Evolutionary conservation across 768 basidiomycete species (phyloP), one percentile per base, ranked within the genome.

Genomic region (Suillus occidentalis): DNA sequence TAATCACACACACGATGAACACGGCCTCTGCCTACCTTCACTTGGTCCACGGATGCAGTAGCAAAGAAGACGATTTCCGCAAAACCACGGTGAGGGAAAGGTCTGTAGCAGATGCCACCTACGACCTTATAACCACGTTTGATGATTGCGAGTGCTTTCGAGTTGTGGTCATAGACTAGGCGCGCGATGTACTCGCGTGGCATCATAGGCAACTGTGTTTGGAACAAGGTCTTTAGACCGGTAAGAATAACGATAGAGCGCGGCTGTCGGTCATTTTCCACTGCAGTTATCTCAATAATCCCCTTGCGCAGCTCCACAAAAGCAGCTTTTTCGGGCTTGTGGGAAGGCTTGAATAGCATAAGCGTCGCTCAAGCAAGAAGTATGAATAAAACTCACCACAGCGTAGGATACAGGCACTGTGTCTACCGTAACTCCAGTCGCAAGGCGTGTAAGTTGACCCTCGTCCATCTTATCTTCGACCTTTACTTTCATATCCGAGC

Each of bases 21-120:
- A 66, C 5, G 16, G 20, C 14, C 45, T 52, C 31, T 42, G 70
- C 81, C 58, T 73, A 97, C 96, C 87, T 97, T 98, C 77, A 96
- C 94, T 82, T 99, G 97, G 76, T 97, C 95, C 7, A 92, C 93
- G 39, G 93, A 95, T 34, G 95, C 93, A 8, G 97, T 97, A 0
- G 97, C 97, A 73, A 98, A 99, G 79, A 99, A 99, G 8, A 97
- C 96, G 71, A 99, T 99, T 77, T 99, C 97, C 37, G 96, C 95
- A 71, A 99, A 99, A 20, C 90, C 89, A 67, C 96, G 86, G 72
- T 94, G 95, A 42, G 94, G 90, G 73, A 99, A 99, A 2, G 97
- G 97, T 40, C 97, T 86, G 78, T 92, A 99, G 73, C 95, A 97
- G 68, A 99, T 99, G 6, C 97, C 97, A 28, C 96, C 97, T 3